Base-by-base conservation (phyloP, 1,284 basidiomycete genomes). In the Ustilago trichophora region DNA sequence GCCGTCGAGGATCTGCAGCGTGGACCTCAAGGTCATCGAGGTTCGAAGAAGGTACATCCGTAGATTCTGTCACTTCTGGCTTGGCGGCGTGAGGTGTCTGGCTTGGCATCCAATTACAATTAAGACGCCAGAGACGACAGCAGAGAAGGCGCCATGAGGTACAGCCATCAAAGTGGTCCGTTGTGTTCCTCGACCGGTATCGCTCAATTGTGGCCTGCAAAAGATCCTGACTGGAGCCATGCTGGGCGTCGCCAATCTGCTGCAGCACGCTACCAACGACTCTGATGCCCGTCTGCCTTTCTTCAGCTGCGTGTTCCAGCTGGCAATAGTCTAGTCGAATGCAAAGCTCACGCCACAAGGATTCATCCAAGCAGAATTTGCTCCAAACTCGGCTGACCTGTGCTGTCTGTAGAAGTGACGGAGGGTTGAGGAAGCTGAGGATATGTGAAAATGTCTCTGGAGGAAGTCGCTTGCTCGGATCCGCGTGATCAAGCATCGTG, bases 341-440 rank as follows among this genome's bases (percentile, higher is more conserved):
- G 6, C 50, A 45, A 12, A 67, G 40, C 0, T 18, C 12, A 6
- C 54, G 44, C 67, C 67, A 70, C 9, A 70, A 32, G 0, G 45
- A 35, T 15, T 64, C 55, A 19, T 60, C 43, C 8, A 11, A 32
- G 42, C 54, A 54, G 19, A 68, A 16, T 24, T 19, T 18, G 29
- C 46, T 33, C 69, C 69, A 72, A 21, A 29, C 16, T 7, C 31
- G 44, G 42, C 56, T 68, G 24, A 76, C 73, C 25, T 24, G 45
- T n/a, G 34, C 24, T 44, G 49, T 44, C 18, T 43, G 41, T 15
- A 18, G 11, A 11, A 76, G 58, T 3, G 59, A 22, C 8, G 52
- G 54, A 12, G 71, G 68, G 25, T 55, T 38, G 25, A 74, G 54
- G 31, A 49, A 55, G 45, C 54, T 48, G 21, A 74, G 56, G 6